Evolutionary conservation across 768 basidiomycete genomes (phyloP), one percentile per base, ranked within the genome.

Genomic region (Termitomyces eurrhizus): DNA sequence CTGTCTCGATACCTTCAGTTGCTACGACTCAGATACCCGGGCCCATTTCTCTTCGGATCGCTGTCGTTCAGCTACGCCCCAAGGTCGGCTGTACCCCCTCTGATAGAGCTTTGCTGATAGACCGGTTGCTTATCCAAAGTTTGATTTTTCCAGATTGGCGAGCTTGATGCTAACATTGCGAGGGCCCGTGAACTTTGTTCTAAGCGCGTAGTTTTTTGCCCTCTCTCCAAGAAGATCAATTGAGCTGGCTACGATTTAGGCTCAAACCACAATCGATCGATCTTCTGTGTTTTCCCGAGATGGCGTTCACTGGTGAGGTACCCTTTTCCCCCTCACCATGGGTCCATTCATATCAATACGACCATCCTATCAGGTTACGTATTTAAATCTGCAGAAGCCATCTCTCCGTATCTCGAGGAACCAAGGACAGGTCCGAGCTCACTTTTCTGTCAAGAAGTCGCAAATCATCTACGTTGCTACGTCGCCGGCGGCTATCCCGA

Each of bases 401-500:
- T 98, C 59, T 65, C 73, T 1, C 91, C 93, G 0, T 84, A 84
- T 67, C 85, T 96, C 37, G 95, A 96, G 67, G 74, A 79, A 13
- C 88, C 90, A 0, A 76, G 72, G 1, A 84, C 79, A 0, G 95
- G 94, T 0, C 82, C 86, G 2, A 95, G 93, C 0, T 86, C 90
- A 0, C 72, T 70, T 1, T 90, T 95, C 68, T 93, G 90, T 65
- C 74, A 86, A 1, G 82, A 85, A 39, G 74, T 93, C 14, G 88
- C 94, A 0, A 77, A 74, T 26, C 72, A 77, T n/a, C 73, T 95
- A 14, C 68, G 74, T 18, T 92, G 89, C 64, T 80, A 87, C 66
- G 93, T 96, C 33, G 74, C 83, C 24, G 92, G 89, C 0, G 95
- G 95, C 2, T 94, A 90, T 68, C 93, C 95, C 0, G 90, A 92